phyloP scores from a whole-genome alignment of 345 rosid species.

The Iberis pinnata region DNA sequence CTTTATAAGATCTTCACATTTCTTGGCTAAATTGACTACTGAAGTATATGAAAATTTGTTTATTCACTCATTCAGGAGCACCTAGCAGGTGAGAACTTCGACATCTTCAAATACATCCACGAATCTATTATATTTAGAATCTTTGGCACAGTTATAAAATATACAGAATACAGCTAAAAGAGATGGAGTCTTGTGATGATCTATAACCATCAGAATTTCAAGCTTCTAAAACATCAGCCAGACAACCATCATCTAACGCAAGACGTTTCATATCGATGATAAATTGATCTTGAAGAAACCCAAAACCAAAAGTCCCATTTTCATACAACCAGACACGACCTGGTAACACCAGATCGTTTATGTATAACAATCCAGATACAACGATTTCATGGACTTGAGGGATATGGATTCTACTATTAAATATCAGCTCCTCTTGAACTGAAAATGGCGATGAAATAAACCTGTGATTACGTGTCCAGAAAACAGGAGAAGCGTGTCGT shows the following conservation, averaged over 20 bases:
- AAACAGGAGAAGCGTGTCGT: conserved; percentile 49
- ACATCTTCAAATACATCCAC: too few relatives aligned
- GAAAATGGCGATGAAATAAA: conserved; percentile 45
- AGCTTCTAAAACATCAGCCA: conserved; percentile 39
- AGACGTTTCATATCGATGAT: conserved; percentile 59
- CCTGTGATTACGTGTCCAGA: conserved; percentile 57
- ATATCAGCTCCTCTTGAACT: conserved; percentile 44
- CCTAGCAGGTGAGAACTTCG: too few relatives aligned
- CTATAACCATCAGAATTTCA: too few relatives aligned
- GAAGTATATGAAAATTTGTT: too few relatives aligned
- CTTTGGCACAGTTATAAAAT: too few relatives aligned
- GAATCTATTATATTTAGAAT: too few relatives aligned
- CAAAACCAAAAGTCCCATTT: conserved; percentile 73
- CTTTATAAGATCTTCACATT: too few relatives aligned
- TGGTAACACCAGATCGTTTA: conserved; percentile 45
- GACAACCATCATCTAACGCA: conserved; percentile 41
- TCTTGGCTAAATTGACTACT: too few relatives aligned
- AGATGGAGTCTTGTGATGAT: too few relatives aligned
- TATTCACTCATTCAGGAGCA: too few relatives aligned
- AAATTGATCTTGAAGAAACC: conserved; percentile 62
- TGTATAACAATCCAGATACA: conserved; percentile 47
- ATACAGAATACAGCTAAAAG: too few relatives aligned
- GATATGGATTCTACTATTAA: conserved; percentile 44
- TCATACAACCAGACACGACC: conserved; percentile 77
- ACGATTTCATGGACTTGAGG: conserved; percentile 32